Evolutionary conservation across 345 rosid genomes (phyloP).

Genomic region (Rhodamnia rubescens): DNA sequence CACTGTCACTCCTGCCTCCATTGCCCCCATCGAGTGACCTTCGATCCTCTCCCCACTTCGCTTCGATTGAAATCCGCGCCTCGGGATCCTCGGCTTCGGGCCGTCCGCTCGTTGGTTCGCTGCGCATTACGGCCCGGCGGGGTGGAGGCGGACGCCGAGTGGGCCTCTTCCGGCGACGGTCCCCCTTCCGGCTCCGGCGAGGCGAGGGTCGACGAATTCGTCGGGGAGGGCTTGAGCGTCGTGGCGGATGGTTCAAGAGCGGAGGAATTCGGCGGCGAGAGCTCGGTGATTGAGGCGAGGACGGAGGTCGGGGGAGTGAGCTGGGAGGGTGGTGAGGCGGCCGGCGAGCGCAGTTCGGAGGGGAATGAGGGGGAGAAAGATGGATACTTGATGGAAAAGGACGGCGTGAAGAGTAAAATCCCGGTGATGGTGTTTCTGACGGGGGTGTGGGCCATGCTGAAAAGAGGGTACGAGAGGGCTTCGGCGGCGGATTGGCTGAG

Average conservation of each 20-base stretch:
- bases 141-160: conserved; percentile 32
- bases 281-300: conserved; percentile 5
- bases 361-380: conserved; percentile 1
- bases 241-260: neutral
- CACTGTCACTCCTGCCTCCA: neutral
- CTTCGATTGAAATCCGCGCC: neutral
- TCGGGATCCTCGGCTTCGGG: neutral
- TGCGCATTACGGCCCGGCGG: conserved; percentile 51
- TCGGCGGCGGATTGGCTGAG: conserved; percentile 51
- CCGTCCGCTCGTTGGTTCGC: conserved; percentile 7
- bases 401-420: conserved; percentile 21
- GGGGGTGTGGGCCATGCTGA: conserved; percentile 55
- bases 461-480: conserved; percentile 32
- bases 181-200: neutral
- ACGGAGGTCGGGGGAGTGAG: neutral
- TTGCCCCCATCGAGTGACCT: neutral
- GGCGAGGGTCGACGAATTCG: neutral
- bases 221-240: neutral
- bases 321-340: conserved; percentile 1
- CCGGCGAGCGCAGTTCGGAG: conserved; percentile 1
- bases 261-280: neutral
- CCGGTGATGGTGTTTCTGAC: conserved; percentile 39
- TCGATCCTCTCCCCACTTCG: conserved; percentile 1
- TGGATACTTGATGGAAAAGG: conserved; percentile 10
- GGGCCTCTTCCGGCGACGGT: conserved; percentile 1